Percentiles rank a stretch among this genome's conserved stretches.
Conservation (phyloP, 768 basidiomycete genomes). For the Dacryopinax spathularia region DNA sequence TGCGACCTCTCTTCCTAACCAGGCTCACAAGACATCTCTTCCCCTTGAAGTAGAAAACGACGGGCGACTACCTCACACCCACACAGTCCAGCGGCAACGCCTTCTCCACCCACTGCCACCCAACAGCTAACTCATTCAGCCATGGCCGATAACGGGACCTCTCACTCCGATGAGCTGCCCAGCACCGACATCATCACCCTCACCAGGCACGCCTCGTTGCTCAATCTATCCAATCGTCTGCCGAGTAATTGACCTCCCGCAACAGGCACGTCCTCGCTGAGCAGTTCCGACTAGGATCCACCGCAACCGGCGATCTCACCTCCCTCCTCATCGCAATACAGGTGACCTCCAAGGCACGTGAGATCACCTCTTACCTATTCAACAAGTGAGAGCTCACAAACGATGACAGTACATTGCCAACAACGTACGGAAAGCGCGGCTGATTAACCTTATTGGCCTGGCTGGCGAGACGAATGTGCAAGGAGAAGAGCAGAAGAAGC, state of each 20-base stretch:
- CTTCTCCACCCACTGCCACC: neutral
- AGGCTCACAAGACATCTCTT: no score
- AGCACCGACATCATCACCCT: slow-evolving; percentile 83
- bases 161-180: slow-evolving; percentile 47
- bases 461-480: slow-evolving; percentile 95
- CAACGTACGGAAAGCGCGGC: slow-evolving; percentile 88
- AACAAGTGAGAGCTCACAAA: neutral
- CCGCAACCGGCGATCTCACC: slow-evolving; percentile 87
- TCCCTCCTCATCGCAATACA: slow-evolving; percentile 91
- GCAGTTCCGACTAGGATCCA: slow-evolving; percentile 64
- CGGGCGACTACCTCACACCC: no score
- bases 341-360: slow-evolving; percentile 55
- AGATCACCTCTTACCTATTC: slow-evolving; percentile 10
- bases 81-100: no score
- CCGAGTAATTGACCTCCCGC: slow-evolving; percentile 2
- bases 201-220: slow-evolving; percentile 47
- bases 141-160: neutral
- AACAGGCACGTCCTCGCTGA: slow-evolving; percentile 73
- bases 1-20: no score
- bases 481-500: slow-evolving; percentile 99
- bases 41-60: no score
- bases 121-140: neutral
- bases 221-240: neutral
- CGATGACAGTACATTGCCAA: slow-evolving; percentile 89
- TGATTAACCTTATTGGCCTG: slow-evolving; percentile 96